phyloP scores from a whole-genome alignment of 2,329 filamentous ascomycete species.

The Neopestalotiopsis rosae region DNA sequence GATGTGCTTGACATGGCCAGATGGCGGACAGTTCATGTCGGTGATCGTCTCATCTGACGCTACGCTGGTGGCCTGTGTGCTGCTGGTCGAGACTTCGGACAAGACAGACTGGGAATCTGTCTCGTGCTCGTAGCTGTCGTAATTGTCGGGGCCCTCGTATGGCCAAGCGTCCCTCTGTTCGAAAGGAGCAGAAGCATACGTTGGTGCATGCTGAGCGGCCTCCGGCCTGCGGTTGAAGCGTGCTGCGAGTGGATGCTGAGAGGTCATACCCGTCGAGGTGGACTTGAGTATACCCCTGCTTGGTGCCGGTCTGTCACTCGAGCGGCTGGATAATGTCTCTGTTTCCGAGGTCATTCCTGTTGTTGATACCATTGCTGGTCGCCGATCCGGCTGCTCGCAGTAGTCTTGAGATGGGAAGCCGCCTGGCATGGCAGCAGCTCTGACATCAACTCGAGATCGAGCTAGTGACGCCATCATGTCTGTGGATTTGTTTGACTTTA shows the following conservation, averaged over 20 bases:
- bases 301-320: conserved; percentile 27
- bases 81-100: conserved; percentile 41
- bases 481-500: conserved; percentile 17
- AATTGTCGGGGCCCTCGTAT: conserved; percentile 26
- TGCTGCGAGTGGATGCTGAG: conserved; percentile 34
- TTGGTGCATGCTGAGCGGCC: conserved; percentile 22
- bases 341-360: conserved; percentile 29
- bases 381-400: conserved; percentile 25
- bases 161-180: conserved; percentile 28
- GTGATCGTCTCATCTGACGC: conserved; percentile 34
- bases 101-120: conserved; percentile 42
- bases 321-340: conserved; percentile 31
- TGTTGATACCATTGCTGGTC: conserved; percentile 13
- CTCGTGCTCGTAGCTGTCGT: conserved; percentile 35
- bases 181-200: conserved; percentile 21
- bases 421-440: conserved; percentile 30
- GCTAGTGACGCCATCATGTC: conserved; percentile 26
- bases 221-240: conserved; percentile 34
- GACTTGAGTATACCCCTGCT: conserved; percentile 35
- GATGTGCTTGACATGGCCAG: conserved; percentile 33
- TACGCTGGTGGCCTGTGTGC: conserved; percentile 44
- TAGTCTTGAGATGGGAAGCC: conserved; percentile 28
- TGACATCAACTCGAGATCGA: conserved; percentile 28
- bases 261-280: conserved; percentile 20
- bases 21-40: conserved; percentile 25